A percentile compares a stretch with the other conserved stretches of the same genome.
phyloP scores from a whole-genome alignment of 345 rosid species.

The Lenwebbia sp. region DNA sequence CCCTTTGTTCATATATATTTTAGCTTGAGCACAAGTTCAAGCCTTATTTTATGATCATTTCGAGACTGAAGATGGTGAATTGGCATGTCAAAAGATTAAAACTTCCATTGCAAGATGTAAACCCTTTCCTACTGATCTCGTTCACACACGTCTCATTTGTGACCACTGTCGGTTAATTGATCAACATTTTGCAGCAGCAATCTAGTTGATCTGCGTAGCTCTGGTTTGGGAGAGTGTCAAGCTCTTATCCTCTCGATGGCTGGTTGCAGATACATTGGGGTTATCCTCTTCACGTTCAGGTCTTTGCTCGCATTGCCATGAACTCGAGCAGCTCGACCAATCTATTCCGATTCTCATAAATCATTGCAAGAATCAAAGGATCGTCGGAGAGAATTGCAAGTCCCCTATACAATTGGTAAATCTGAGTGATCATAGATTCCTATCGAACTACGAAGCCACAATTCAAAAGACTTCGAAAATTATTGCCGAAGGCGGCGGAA shows the following conservation, averaged over 20 bases:
- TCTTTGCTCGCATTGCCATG: too few relatives aligned
- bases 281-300: too few relatives aligned
- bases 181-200: background rate
- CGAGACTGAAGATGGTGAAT: too few relatives aligned
- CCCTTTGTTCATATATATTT: background rate
- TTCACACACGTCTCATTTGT: too few relatives aligned
- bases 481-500: background rate
- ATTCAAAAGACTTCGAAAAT: slow-evolving; percentile 1
- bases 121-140: too few relatives aligned
- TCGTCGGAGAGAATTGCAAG: slow-evolving; percentile 2
- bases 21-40: too few relatives aligned
- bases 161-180: too few relatives aligned
- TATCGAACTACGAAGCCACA: slow-evolving; percentile 7
- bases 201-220: background rate
- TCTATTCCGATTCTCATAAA: slow-evolving; percentile 13
- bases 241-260: too few relatives aligned
- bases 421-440: background rate
- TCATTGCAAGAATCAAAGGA: background rate
- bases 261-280: too few relatives aligned
- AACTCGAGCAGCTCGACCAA: background rate
- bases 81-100: too few relatives aligned
- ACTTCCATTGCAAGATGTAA: too few relatives aligned
- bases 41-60: too few relatives aligned
- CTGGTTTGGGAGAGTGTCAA: background rate
- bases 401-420: background rate